Base-by-base conservation (phyloP, 768 basidiomycete species). In the Calocybe indica region DNA sequence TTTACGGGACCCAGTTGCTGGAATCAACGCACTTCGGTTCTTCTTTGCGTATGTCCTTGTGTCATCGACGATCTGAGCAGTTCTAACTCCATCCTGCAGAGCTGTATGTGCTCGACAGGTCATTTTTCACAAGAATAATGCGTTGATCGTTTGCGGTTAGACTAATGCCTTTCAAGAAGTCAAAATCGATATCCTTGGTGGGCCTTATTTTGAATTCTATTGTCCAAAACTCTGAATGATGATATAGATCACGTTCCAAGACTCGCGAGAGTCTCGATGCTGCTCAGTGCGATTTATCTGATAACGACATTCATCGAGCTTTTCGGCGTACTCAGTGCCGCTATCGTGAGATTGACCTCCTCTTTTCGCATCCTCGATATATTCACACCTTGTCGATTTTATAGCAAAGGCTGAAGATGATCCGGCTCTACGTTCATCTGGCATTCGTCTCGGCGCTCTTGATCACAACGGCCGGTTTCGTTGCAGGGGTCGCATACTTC, bases 21-120 rank as follows among this genome's bases (percentile, higher is more conserved):
- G 58, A 43, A 59, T 72, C 55, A 71, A 73, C 55, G 64, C 60
- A 32, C 56, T 72, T 37, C 61, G 70, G 55, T 71, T 64, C 49
- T 61, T 65, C 44, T 58, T 62, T 45, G 62, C 63, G 69, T 73
- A 57, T 33, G 68, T 68, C 29, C 30, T 6, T 7, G 12, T 15
- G 31, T 32, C 11, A 37, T 13, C 36, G 5, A 28, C 22, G 8
- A 7, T 44, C 29, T 47, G 1, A 10, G 11, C 13, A 9, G 32
- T 37, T 5, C 39, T 40, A 45, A 42, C 7, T 43, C 15, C 40
- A 15, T 13, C 30, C 42, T 15, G 15, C 49, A 62, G 63, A 48
- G 61, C 63, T 52, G 69, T 60, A 49, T 37, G 57, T 51, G 39
- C 38, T 15, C 3, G 14, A 6, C 30, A 32, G 44, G n/a, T 37